phyloP scores from a whole-genome alignment of 345 rosid genomes.

The Pistacia integerrima region DNA sequence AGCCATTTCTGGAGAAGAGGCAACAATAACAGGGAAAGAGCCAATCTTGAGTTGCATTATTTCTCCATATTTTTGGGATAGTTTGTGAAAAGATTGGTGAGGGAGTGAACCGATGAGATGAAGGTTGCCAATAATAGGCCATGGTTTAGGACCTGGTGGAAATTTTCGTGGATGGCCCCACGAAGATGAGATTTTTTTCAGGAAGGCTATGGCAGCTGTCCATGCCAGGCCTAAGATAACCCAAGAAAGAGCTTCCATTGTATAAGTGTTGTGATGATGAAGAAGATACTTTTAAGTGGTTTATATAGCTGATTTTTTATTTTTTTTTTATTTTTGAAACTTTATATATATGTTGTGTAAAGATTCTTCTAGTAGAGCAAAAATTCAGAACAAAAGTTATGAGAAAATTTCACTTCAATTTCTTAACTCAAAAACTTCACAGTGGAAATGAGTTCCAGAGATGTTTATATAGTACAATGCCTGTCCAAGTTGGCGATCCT shows the following conservation, averaged over 20 bases:
- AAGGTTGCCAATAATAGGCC: constrained; percentile 46
- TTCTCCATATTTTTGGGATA: constrained; percentile 32
- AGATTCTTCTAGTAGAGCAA: too few species aligned
- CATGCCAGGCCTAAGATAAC: not conserved
- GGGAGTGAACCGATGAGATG: constrained; percentile 40
- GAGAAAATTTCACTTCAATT: too few species aligned
- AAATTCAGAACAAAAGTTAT: too few species aligned
- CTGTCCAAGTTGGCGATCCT: too few species aligned
- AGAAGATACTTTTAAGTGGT: too few species aligned
- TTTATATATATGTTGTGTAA: too few species aligned
- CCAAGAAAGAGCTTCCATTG: not conserved
- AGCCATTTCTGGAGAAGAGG: constrained; percentile 32
- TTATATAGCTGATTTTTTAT: too few species aligned
- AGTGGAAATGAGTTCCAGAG: too few species aligned
- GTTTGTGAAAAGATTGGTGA: constrained; percentile 33
- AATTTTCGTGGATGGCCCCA: not conserved
- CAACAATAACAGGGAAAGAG: constrained; percentile 29
- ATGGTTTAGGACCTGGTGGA: constrained; percentile 39
- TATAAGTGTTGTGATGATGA: too few species aligned
- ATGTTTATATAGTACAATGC: too few species aligned
- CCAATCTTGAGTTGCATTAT: constrained; percentile 40
- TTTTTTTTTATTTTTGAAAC: too few species aligned
- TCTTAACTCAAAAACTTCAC: too few species aligned
- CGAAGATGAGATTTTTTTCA: not conserved
- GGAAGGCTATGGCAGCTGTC: constrained; percentile 10